These are phyloP conservation scores for Myxozyma geophila DNA, from an alignment of 805 yeast species.

Conservation along the genomic window DNA sequence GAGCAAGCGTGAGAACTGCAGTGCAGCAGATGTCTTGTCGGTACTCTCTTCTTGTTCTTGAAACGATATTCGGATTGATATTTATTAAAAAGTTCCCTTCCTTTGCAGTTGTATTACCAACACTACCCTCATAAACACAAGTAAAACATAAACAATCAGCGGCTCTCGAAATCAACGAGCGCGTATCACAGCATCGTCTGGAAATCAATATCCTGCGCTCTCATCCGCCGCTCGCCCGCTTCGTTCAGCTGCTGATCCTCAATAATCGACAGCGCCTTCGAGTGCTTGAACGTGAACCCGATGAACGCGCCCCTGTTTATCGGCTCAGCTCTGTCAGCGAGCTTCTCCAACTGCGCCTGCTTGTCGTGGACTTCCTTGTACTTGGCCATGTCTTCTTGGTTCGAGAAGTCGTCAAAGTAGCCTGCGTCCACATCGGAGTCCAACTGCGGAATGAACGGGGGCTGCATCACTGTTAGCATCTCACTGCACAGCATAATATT, in stretches of 20 bases:
- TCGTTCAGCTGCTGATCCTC: constrained; percentile 24
- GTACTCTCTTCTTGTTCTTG: too few species aligned
- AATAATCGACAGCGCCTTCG: constrained; percentile 42
- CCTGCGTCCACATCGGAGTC: constrained; percentile 99
- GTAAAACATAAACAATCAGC: too few species aligned
- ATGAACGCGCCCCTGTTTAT: constrained; percentile 72
- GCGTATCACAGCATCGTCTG: constrained; percentile 31
- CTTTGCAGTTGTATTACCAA: too few species aligned
- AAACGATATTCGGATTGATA: too few species aligned
- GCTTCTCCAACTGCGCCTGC: constrained; percentile 78
- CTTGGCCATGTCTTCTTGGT: constrained; percentile 95
- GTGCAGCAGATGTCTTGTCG: too few species aligned
- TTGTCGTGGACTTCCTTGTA: constrained; percentile 96
- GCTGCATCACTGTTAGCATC: constrained; percentile 50
- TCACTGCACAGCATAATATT: too few species aligned
- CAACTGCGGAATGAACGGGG: constrained; percentile 96
- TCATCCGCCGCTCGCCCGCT: constrained; percentile 5
- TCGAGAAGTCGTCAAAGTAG: constrained; percentile 95
- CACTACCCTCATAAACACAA: too few species aligned
- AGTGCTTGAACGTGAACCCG: constrained; percentile 95
- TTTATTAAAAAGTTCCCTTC: too few species aligned
- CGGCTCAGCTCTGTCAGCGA: constrained; percentile 65
- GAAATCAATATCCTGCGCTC: constrained; percentile 22
- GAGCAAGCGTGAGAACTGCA: too few species aligned
- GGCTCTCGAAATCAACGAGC: too few species aligned